Base-by-base conservation (phyloP, 768 basidiomycete species). In the Amanita brunnescens region DNA sequence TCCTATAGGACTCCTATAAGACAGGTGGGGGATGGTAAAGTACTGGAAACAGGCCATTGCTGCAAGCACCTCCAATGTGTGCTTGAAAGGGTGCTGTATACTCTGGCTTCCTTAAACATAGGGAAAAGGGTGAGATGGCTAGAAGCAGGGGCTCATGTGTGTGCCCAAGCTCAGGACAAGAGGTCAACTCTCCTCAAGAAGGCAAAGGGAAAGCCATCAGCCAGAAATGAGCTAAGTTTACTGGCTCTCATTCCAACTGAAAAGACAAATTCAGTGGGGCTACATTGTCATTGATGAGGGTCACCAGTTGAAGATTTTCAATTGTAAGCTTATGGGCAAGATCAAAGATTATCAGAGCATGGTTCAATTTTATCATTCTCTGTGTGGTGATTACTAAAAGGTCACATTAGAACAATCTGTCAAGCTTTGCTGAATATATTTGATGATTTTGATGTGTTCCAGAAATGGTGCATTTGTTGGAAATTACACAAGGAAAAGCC, bases 241-340 rank as follows among this genome's bases (percentile, higher is more conserved):
- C 18, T 33, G 38, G 51, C 57, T 40, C 39, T 62, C 16, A 42
- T 43, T 33, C 57, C 51, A 13, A 53, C 53, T 12, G 51, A 23
- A 57, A 68, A 35, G 62, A 62, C 35, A 65, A 66, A 2, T 45
- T 62, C 68, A 78, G 38, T 91, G 87, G 86, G 83, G 88, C 21
- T 96, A 94, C 62, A 91, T 98, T 62, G 90, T 98, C 53, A 94
- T 99, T 2, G 91, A 94, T 62, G 91, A 95, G 67, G 91, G 95
- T 0, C 96, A 99, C 67, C 74, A 95, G 20, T 66, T 99, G 62
- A 98, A 98, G 73, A 99, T 98, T 60, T 72, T 95, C 52, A 80
- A 97, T 60, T 92, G 91, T 67, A 85, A 80, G 70, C 78, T 97
- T 13, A 89, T 97, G 67, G 76, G 77, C 52, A 91, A 95, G 65